Base-by-base conservation (phyloP, 805 yeast species). In the Komagataella kurtzmanii region DNA sequence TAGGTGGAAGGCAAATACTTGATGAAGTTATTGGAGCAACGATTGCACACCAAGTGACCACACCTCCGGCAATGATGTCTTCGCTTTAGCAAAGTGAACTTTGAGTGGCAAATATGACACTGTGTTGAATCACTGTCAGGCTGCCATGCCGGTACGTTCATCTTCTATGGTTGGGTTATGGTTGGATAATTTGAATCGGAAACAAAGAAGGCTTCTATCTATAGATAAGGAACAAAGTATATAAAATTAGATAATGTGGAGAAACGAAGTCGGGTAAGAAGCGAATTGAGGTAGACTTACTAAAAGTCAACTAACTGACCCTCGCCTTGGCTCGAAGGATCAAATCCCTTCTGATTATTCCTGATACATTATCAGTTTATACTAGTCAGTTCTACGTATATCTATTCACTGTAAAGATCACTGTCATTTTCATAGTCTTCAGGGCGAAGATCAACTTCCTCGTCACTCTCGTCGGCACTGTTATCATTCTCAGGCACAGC, bases 51-150 rank as follows among this genome's bases (percentile, higher is more conserved):
- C 0, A 88, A 83, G 40, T 80, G 70, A 2, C 96, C 96, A 67
- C 96, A 88, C 53, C 68, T 72, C 50, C 93, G 72, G 64, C 96
- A 88, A 63, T 88, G 96, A 66, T 88, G 96, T 52, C 89, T 74
- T 53, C 96, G 73, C 61, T 71, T 76, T 63, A 84, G 80, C 52
- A 86, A 65, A 2, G 81, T 70, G 66, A 81, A 88, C 45, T 56
- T 51, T 0, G 62, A 54, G 30, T 61, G 60, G 63, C 96, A 88
- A 3, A 79, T 58, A 18, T 72, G 71, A 60, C 96, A 88, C 2
- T 59, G 59, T 0, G 55, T 19, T 1, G 68, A 83, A 1, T 68
- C 77, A 4, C 65, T 69, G 62, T 88, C 95, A 3, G 79, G 74
- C 65, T 88, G 89, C 96, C 96, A 88, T 8, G 58, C 54, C 1